Conservation (phyloP, 176 grass and related monocot species). For the Eremochloa ophiuroides region DNA sequence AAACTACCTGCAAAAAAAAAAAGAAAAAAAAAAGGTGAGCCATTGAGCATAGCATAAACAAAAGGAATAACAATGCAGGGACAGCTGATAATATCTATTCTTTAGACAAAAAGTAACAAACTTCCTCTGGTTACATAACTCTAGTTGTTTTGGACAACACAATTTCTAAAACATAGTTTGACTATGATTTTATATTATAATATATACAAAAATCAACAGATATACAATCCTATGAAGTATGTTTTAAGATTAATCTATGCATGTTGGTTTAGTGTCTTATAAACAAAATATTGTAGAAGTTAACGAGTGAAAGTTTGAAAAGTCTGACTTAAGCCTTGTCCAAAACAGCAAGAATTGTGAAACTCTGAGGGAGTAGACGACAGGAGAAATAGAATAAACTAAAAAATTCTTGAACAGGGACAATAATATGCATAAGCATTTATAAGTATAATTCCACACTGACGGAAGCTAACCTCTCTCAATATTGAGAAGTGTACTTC, state of each 20-base stretch:
- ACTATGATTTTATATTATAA: neutral
- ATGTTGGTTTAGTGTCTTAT: neutral
- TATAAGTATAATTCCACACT: conserved; percentile 8
- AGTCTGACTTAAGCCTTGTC: neutral
- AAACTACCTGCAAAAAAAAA: conserved; percentile 78
- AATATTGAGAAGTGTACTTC: conserved; percentile 99
- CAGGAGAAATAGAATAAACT: neutral
- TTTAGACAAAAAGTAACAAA: conserved; percentile 1
- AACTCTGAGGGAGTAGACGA: neutral
- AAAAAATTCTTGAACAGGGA: neutral
- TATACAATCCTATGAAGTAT: neutral
- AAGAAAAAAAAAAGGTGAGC: conserved; percentile 22
- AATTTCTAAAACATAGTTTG: neutral
- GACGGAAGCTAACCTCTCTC: conserved; percentile 70
- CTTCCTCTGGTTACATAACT: neutral
- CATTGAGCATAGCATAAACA: conserved; percentile 8
- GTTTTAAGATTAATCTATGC: neutral
- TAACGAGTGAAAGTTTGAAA: neutral
- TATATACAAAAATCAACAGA: neutral
- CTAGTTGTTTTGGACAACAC: neutral
- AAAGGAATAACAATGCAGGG: neutral
- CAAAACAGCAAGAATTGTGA: neutral
- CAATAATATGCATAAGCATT: neutral
- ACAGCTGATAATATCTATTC: neutral
- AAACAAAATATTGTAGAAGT: neutral